Conservation (phyloP, 1,284 basidiomycete species). For the Cerioporus squamosus region DNA sequence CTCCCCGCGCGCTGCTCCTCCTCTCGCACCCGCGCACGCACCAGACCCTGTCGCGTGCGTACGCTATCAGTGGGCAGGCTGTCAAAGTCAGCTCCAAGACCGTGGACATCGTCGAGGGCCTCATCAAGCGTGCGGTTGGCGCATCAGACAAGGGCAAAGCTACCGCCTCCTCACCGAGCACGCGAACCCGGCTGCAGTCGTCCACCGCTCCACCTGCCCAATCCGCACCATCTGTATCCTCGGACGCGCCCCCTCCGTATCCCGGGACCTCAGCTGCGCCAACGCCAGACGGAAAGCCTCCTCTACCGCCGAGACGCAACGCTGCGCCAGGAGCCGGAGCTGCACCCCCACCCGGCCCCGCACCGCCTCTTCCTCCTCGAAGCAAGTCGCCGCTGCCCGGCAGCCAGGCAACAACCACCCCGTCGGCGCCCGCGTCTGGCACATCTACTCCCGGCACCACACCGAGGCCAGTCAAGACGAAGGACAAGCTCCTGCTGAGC, state of each 20-base stretch:
- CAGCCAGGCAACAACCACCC: not conserved
- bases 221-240: not conserved
- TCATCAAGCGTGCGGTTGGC: conserved; percentile 56
- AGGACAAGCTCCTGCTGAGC: conserved; percentile 62
- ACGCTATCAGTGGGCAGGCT: conserved; percentile 67
- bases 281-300: conserved; percentile 21
- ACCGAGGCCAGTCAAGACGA: conserved; percentile 27
- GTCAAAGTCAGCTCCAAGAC: conserved; percentile 71
- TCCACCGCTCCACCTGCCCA: not conserved
- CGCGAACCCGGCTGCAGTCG: not conserved
- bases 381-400: conserved; percentile 10
- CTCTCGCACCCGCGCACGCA: conserved; percentile 64
- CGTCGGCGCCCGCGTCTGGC: conserved; percentile 4
- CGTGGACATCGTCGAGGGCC: conserved; percentile 61
- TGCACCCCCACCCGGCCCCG: conserved; percentile 6
- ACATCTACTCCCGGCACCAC: not conserved
- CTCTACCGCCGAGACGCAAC: conserved; percentile 25
- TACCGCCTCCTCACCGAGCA: too few species aligned
- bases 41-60: conserved; percentile 60
- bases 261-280: not conserved
- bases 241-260: conserved; percentile 13
- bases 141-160: conserved; percentile 21
- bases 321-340: conserved; percentile 3
- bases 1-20: conserved; percentile 61
- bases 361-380: conserved; percentile 14